Conservation (phyloP, 2,329 filamentous ascomycete species). For the Penicillium brasilianum region DNA sequence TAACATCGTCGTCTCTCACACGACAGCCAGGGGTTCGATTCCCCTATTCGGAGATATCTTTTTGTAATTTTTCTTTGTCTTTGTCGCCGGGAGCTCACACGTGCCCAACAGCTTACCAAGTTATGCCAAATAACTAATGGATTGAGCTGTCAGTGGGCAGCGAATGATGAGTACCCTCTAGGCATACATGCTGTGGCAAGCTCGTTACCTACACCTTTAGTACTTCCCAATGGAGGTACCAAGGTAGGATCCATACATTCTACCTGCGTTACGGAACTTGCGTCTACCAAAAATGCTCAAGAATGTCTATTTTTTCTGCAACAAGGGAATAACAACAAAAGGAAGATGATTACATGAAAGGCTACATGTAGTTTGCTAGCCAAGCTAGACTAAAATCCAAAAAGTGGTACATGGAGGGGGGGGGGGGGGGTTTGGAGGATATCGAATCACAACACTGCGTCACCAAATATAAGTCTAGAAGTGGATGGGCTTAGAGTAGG, state of each 20-base stretch:
- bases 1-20: constrained; percentile 40
- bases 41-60: constrained; percentile 32
- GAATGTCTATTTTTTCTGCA: constrained; percentile 4
- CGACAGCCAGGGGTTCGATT: constrained; percentile 39
- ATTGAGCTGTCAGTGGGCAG: too few relatives aligned
- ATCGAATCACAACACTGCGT: constrained; percentile 26
- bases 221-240: too few relatives aligned
- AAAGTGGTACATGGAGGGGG: constrained; percentile 33
- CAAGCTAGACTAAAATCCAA: constrained; percentile 40
- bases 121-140: too few relatives aligned
- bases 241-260: background rate
- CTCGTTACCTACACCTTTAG: too few relatives aligned
- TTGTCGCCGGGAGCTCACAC: too few relatives aligned
- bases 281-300: background rate
- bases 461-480: constrained; percentile 62
- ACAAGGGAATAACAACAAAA: constrained; percentile 14
- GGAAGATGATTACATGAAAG: constrained; percentile 42
- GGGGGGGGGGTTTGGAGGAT: constrained; percentile 27
- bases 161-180: background rate
- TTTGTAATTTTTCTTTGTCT: background rate
- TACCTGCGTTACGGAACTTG: too few relatives aligned
- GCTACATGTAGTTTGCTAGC: constrained; percentile 47
- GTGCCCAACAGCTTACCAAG: too few relatives aligned
- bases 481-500: constrained; percentile 94
- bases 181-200: too few relatives aligned